A percentile compares a stretch with the other conserved stretches of the same genome.
These are phyloP conservation scores for Aspergillus texensis DNA, from an alignment of 2,329 filamentous ascomycete species.

Conservation along the genomic window DNA sequence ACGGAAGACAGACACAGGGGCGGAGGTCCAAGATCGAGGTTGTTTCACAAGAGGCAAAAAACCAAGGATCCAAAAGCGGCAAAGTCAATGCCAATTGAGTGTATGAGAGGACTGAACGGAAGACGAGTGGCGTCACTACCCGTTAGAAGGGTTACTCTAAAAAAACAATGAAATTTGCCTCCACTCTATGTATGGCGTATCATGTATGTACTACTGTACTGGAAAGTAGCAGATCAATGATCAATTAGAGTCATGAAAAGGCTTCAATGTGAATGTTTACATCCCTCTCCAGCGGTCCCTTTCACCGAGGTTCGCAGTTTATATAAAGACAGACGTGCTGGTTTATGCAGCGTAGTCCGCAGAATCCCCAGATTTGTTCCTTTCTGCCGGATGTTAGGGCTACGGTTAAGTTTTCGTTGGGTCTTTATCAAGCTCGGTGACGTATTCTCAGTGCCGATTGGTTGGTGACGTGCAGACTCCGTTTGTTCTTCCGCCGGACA, in stretches of 20 bases:
- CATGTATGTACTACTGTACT: background rate
- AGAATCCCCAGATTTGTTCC: conserved; percentile 34
- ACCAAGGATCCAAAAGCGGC: background rate
- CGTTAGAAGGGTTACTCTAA: background rate
- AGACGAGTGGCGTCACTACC: conserved; percentile 22
- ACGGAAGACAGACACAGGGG: conserved; percentile 4
- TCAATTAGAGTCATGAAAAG: background rate
- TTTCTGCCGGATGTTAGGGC: conserved; percentile 21
- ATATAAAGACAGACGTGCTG: conserved; percentile 36
- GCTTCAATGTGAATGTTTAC: conserved; percentile 7
- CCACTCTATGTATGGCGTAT: background rate
- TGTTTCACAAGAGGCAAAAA: background rate
- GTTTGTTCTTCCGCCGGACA: background rate
- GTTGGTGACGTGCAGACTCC: background rate
- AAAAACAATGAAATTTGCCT: background rate
- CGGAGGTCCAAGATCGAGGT: background rate
- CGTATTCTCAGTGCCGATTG: conserved; percentile 3
- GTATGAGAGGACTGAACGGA: background rate
- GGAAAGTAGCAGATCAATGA: background rate
- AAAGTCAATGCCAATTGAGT: background rate
- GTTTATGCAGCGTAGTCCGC: conserved; percentile 48
- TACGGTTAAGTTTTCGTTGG: conserved; percentile 1
- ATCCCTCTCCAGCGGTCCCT: background rate
- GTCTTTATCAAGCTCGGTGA: background rate
- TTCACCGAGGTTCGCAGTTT: conserved; percentile 6